Conservation (phyloP, 129 eudicot species). For the Tagetes erecta region DNA sequence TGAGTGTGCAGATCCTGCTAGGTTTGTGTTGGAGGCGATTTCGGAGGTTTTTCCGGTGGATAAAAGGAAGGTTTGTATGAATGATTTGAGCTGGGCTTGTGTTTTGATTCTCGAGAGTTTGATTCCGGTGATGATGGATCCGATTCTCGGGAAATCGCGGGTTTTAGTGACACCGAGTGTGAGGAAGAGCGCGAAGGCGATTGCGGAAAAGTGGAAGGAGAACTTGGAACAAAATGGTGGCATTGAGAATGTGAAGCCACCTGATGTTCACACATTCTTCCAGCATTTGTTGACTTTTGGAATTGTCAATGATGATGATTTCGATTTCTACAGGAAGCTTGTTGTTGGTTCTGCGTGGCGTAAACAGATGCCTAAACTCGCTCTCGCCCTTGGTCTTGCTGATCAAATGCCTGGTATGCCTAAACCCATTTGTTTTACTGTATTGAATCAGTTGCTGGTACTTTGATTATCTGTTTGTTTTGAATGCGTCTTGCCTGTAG, state of each 20-base stretch:
- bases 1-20: conserved; percentile 82
- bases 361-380: conserved; percentile 98
- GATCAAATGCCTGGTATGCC: conserved; percentile 80
- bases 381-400: conserved; percentile 78
- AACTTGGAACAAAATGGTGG: conserved; percentile 51
- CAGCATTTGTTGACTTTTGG: conserved; percentile 20
- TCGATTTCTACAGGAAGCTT: conserved; percentile 41
- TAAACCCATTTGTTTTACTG: background rate
- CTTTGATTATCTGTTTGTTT: background rate
- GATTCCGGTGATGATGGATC: conserved; percentile 83
- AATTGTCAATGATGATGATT: conserved; percentile 2
- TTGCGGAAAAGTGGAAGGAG: conserved; percentile 85
- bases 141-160: conserved; percentile 71
- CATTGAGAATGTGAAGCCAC: background rate
- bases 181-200: conserved; percentile 64
- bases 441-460: background rate
- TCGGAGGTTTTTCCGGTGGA: conserved; percentile 92
- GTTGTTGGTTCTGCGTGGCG: conserved; percentile 95
- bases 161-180: conserved; percentile 76
- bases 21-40: conserved; percentile 78
- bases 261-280: background rate
- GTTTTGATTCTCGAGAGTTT: conserved; percentile 82
- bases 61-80: conserved; percentile 45
- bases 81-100: conserved; percentile 96
- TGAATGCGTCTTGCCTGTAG: background rate